Evolutionary conservation across 805 yeast genomes (phyloP).

Genomic region (Suhomyces vadensis): DNA sequence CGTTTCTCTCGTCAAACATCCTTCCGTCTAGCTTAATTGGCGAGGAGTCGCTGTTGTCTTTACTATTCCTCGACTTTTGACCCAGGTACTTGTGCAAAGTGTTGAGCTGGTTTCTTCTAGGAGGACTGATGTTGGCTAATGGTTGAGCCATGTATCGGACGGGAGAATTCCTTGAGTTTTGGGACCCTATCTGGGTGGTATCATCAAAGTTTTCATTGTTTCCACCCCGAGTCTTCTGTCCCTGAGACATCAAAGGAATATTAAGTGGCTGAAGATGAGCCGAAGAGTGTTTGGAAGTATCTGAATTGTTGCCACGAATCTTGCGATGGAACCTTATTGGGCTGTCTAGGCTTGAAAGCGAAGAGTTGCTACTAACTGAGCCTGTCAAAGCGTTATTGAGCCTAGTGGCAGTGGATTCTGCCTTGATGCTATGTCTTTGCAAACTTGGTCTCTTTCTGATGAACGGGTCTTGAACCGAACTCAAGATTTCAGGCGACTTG

Average conservation of each 20-base stretch:
- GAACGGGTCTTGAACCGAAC: neutral
- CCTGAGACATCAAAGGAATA: slow-evolving; percentile 5
- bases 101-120: neutral
- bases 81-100: neutral
- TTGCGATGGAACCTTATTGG: slow-evolving; percentile 3
- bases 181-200: neutral
- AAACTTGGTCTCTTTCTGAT: slow-evolving; percentile 1
- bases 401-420: slow-evolving; percentile 11
- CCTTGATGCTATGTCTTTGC: neutral
- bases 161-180: neutral
- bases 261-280: slow-evolving; percentile 7
- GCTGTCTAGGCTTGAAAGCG: slow-evolving; percentile 5
- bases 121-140: neutral
- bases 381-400: slow-evolving; percentile 9
- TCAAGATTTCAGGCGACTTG: neutral
- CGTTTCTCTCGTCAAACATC: neutral
- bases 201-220: neutral
- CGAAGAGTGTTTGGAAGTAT: neutral
- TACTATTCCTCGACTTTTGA: neutral
- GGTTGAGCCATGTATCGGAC: neutral
- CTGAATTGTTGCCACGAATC: neutral
- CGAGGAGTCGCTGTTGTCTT: neutral
- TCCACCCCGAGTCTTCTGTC: neutral
- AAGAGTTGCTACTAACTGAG: slow-evolving; percentile 5
- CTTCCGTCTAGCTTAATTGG: neutral